Base-by-base conservation (phyloP, 805 yeast genomes). In the Pichia phayaonensis region DNA sequence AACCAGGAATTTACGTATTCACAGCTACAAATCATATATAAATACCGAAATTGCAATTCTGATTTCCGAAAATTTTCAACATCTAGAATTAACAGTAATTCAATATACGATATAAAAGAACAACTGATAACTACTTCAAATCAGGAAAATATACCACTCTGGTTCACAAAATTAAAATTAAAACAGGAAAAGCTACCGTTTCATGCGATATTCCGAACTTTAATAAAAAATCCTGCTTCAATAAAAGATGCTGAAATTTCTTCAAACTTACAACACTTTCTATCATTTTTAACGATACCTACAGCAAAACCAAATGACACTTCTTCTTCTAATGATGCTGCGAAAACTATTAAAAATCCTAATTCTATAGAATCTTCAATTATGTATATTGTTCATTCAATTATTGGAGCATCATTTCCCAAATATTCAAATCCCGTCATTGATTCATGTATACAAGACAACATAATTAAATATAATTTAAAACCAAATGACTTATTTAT, bases 321-420 rank as follows among this genome's bases (percentile, higher is more conserved):
- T 16, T n/a, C 20, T 16, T n/a, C 20, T 34, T 2, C n/a, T 34
- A n/a, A 15, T 15, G 15, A 22, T 40, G 38, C 8, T 1, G 13
- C 7, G 6, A n/a, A 21, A 13, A 24, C 20, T 18, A 22, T 34
- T 16, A 34, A 34, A 34, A 34, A 34, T 34, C 45, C 63, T 26
- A 50, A 45, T 10, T 63, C 62, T 40, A 48, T 57, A 7, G 68
- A 64, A 46, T 56, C 65, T 26, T 61, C 59, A 6, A 41, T 64
- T 29, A 55, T 58, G 21, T 41, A 63, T 20, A 48, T 62, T 12
- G 20, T 64, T 3, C 61, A 58, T 16, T 54, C 61, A 29, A 44
- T 61, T 12, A 16, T 54, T 0, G 51, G 51, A 38, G 48, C 48
- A 3, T 26, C 53, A 8, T 36, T 54, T 39, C 55, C 59, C 5